A percentile compares a stretch with the other conserved stretches of the same genome.
Evolutionary conservation across 768 basidiomycete species (phyloP).

Genomic region (Rhizopogon vulgaris): DNA sequence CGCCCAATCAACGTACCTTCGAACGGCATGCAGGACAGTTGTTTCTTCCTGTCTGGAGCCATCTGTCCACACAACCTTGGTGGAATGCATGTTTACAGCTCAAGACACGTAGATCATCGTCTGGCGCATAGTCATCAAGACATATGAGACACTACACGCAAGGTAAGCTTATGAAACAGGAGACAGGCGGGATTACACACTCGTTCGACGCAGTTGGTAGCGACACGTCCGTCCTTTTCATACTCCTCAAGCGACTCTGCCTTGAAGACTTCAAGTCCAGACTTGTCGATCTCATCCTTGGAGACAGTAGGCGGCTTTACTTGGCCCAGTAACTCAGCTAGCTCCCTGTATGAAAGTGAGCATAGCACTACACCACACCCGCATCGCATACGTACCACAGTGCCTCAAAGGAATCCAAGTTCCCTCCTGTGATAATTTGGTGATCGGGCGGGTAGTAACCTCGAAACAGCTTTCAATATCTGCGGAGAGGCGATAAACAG

Average conservation of each 20-base stretch:
- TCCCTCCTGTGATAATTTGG: conserved; percentile 77
- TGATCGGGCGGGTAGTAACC: conserved; percentile 94
- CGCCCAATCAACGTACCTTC: conserved; percentile 40
- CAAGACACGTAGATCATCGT: conserved; percentile 78
- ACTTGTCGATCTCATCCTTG: conserved; percentile 80
- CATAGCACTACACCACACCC: not conserved
- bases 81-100: conserved; percentile 89
- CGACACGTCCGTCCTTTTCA: conserved; percentile 56
- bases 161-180: not conserved
- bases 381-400: conserved; percentile 49
- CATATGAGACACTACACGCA: conserved; percentile 70
- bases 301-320: conserved; percentile 78
- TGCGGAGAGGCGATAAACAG: conserved; percentile 1
- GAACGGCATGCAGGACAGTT: conserved; percentile 90
- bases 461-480: conserved; percentile 19
- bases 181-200: conserved; percentile 37
- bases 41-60: conserved; percentile 81
- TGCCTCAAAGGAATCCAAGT: conserved; percentile 75
- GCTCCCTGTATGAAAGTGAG: conserved; percentile 43
- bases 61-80: conserved; percentile 79
- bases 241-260: conserved; percentile 41
- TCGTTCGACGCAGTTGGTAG: conserved; percentile 74
- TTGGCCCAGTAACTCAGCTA: conserved; percentile 79
- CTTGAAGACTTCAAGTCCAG: conserved; percentile 73
- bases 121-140: conserved; percentile 74